A percentile compares a stretch with the other conserved stretches of the same genome.
Evolutionary conservation across 2,329 filamentous ascomycete genomes (phyloP).

Genomic region (Setomelanomma holmii): DNA sequence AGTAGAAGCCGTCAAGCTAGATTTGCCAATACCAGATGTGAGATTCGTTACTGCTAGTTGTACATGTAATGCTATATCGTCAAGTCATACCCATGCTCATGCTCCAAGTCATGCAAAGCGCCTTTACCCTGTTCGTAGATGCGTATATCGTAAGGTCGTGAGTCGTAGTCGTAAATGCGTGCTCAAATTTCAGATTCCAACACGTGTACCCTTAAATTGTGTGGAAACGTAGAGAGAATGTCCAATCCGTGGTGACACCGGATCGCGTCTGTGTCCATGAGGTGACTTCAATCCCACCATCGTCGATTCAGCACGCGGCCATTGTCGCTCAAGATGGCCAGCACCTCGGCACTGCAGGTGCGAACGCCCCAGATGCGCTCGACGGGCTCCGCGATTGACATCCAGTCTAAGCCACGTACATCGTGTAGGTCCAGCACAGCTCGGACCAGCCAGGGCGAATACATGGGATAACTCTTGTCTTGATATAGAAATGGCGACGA

Average conservation of each 20-base stretch:
- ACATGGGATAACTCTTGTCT: constrained; percentile 35
- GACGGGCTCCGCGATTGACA: constrained; percentile 44
- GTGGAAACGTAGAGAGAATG: constrained; percentile 2
- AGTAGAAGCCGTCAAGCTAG: too few species aligned
- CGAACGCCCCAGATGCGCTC: constrained; percentile 42
- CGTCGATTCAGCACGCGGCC: constrained; percentile 39
- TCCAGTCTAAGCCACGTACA: constrained; percentile 45
- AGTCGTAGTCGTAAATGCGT: constrained; percentile 6
- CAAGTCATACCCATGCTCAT: not conserved
- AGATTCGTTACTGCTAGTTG: constrained; percentile 5
- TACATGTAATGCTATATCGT: constrained; percentile 6
- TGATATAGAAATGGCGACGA: constrained; percentile 38
- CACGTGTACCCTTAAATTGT: not conserved
- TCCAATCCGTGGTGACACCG: too few species aligned
- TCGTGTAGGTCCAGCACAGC: constrained; percentile 48
- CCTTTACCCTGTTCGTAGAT: not conserved
- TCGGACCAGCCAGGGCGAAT: constrained; percentile 46
- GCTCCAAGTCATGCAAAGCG: not conserved
- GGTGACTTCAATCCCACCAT: constrained; percentile 47
- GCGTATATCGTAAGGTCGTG: not conserved
- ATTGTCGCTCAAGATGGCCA: constrained; percentile 45
- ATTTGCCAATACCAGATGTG: constrained; percentile 2
- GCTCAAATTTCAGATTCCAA: not conserved
- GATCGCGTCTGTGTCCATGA: too few species aligned
- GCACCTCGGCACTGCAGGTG: constrained; percentile 43